A percentile compares a stretch with the other conserved stretches of the same genome.
Conservation (phyloP, 2,329 filamentous ascomycete genomes). For the Trichoderma endophyticum region DNA sequence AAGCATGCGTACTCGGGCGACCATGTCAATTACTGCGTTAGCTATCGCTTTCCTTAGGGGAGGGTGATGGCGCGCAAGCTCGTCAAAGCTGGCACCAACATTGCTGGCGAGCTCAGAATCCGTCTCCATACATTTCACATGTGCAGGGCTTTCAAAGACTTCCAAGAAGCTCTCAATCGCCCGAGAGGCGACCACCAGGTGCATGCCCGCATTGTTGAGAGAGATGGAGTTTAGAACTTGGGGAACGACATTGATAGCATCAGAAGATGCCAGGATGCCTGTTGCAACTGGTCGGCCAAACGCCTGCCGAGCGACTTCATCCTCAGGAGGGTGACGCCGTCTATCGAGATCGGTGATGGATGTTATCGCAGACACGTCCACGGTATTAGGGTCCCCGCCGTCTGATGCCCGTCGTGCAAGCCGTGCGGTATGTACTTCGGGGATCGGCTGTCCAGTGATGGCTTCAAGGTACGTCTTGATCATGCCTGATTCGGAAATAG, state of each 20-base stretch:
- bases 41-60: conserved; percentile 75
- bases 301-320: conserved; percentile 46
- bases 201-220: conserved; percentile 81
- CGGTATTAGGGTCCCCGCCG: conserved; percentile 36
- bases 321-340: conserved; percentile 52
- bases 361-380: conserved; percentile 39
- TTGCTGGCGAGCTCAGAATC: conserved; percentile 68
- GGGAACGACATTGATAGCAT: conserved; percentile 84
- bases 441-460: conserved; percentile 58
- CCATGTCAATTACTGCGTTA: conserved; percentile 83
- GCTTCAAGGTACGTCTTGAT: conserved; percentile 83
- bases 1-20: conserved; percentile 73
- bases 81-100: conserved; percentile 85
- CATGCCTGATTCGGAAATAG: conserved; percentile 90
- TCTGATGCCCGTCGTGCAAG: conserved; percentile 31
- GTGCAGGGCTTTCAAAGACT: conserved; percentile 90
- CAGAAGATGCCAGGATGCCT: conserved; percentile 81
- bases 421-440: conserved; percentile 30
- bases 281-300: conserved; percentile 51
- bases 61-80: conserved; percentile 91
- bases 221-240: conserved; percentile 91
- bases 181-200: conserved; percentile 77
- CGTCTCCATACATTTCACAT: conserved; percentile 77
- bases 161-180: conserved; percentile 87
- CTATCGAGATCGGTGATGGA: conserved; percentile 36